Percentiles rank a stretch among this genome's conserved stretches.
phyloP scores from a whole-genome alignment of 257 asterid species.

The Misopates orontium region DNA sequence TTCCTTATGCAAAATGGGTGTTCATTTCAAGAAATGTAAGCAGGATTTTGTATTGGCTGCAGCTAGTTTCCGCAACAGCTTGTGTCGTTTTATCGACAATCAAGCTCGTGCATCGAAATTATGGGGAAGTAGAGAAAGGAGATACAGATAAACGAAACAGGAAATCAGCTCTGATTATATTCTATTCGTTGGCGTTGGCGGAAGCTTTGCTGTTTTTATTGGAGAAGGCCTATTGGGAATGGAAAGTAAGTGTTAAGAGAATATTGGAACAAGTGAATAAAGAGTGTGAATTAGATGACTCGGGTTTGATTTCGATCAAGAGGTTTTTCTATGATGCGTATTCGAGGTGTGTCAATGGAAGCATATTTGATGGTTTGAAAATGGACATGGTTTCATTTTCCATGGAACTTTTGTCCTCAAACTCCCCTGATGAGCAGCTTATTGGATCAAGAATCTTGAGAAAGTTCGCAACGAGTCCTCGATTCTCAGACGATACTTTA shows the following conservation, averaged over 20 bases:
- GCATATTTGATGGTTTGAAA: conserved; percentile 86
- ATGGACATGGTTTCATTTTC: conserved; percentile 90
- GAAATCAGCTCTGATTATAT: conserved; percentile 65
- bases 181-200: conserved; percentile 76
- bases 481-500: no score
- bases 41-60: conserved; percentile 42
- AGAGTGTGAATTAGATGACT: conserved; percentile 73
- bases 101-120: conserved; percentile 57
- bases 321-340: conserved; percentile 92
- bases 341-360: conserved; percentile 72
- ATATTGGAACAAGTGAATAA: conserved; percentile 58
- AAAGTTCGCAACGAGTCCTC: conserved; percentile 41
- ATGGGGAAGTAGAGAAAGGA: conserved; percentile 57
- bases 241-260: conserved; percentile 57
- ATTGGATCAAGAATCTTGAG: conserved; percentile 72
- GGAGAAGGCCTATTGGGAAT: conserved; percentile 94
- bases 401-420: conserved; percentile 54
- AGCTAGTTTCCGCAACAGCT: conserved; percentile 50
- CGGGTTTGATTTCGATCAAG: conserved; percentile 62
- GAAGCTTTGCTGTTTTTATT: conserved; percentile 83
- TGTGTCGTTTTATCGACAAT: conserved; percentile 71
- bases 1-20: conserved; percentile 72
- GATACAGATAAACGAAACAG: conserved; percentile 68
- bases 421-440: conserved; percentile 71
- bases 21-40: conserved; percentile 73